A percentile compares a stretch with the other conserved stretches of the same genome.
These are phyloP conservation scores for Oxytropis ochrocephala DNA, from an alignment of 306 rosid genomes.

Conservation along the genomic window DNA sequence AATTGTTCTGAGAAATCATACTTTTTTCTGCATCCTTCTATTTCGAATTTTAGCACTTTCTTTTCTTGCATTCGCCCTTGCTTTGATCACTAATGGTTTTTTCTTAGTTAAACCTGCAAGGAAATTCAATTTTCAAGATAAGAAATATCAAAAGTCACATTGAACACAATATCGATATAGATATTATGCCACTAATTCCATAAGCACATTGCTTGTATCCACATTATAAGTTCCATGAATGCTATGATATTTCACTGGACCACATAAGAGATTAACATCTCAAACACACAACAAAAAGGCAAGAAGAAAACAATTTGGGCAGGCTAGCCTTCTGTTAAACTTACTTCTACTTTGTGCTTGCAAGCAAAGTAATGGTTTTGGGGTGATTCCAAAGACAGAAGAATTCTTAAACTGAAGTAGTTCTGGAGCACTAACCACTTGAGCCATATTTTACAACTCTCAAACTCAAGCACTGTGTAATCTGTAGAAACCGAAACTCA, in stretches of 20 bases:
- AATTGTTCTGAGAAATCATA: neutral
- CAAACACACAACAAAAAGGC: neutral
- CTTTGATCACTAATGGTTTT: constrained; percentile 44
- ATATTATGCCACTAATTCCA: neutral
- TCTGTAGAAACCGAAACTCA: neutral
- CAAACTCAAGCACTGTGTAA: neutral
- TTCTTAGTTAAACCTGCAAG: constrained; percentile 41
- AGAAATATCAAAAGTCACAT: neutral
- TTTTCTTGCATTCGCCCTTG: constrained; percentile 50
- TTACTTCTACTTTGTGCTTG: constrained; percentile 42
- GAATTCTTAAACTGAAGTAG: constrained; percentile 32
- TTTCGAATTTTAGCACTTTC: constrained; percentile 65
- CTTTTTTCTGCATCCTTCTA: constrained; percentile 72
- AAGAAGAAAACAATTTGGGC: neutral
- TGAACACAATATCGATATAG: neutral
- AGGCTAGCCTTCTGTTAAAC: constrained; percentile 9
- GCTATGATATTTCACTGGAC: neutral
- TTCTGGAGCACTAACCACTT: constrained; percentile 24
- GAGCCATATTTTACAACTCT: constrained; percentile 30
- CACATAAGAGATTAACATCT: neutral
- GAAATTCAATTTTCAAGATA: neutral
- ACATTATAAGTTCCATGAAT: neutral
- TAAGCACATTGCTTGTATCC: neutral
- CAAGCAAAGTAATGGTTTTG: constrained; percentile 28
- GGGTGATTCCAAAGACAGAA: constrained; percentile 33